phyloP scores from a whole-genome alignment of 148 eudicot species.

The Silene latifolia region DNA sequence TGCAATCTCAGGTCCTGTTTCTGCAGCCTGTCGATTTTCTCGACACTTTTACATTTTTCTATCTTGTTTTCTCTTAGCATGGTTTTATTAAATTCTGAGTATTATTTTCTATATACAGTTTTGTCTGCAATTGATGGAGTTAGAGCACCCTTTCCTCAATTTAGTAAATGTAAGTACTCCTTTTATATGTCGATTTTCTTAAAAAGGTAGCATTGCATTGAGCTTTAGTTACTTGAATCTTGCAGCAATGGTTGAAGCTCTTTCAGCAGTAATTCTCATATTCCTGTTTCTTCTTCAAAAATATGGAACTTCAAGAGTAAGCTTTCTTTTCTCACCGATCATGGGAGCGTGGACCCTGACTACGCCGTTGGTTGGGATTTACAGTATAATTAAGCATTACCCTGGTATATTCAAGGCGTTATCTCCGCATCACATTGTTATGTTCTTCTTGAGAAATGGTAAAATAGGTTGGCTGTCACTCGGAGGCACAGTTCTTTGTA shows the following conservation, averaged over 20 bases:
- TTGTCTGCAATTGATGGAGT: conserved; percentile 72
- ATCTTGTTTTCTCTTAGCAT: neutral
- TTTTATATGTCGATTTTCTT: too few relatives aligned
- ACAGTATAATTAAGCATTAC: conserved; percentile 44
- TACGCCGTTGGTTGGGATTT: conserved; percentile 53
- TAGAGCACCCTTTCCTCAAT: conserved; percentile 59
- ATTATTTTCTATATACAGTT: conserved; percentile 30
- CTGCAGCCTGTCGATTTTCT: neutral
- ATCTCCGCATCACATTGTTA: conserved; percentile 48
- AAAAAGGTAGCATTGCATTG: too few relatives aligned
- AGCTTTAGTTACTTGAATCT: neutral
- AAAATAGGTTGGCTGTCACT: conserved; percentile 56
- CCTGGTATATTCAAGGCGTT: conserved; percentile 63
- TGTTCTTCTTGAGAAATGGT: conserved; percentile 44
- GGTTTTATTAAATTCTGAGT: neutral
- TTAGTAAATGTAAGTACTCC: conserved; percentile 51
- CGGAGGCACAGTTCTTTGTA: conserved; percentile 60
- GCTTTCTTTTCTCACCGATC: conserved; percentile 63
- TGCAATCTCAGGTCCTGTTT: conserved; percentile 61
- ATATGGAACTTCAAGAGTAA: conserved; percentile 58
- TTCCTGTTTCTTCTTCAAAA: conserved; percentile 53
- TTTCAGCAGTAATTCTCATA: conserved; percentile 46
- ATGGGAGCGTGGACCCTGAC: conserved; percentile 63
- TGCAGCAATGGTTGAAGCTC: conserved; percentile 47
- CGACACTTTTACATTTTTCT: neutral